Conservation (phyloP, 2,329 filamentous ascomycete genomes). For the Fusarium sp. region DNA sequence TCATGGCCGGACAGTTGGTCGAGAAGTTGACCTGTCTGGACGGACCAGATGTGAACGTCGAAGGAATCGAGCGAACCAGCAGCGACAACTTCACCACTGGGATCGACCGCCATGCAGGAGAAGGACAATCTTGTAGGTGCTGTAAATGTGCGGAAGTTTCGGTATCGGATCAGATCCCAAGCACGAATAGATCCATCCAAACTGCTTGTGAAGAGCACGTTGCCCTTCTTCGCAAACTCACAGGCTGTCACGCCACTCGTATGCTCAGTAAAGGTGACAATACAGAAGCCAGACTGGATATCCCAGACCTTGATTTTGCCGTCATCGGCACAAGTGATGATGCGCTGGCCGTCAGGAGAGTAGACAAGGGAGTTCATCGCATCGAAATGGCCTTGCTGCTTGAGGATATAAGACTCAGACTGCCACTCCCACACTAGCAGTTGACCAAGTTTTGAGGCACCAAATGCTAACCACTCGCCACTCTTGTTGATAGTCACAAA, state of each 20-base stretch:
- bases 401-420: conserved; percentile 97
- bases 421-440: conserved; percentile 99
- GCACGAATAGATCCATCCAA: conserved; percentile 93
- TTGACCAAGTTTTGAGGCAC: conserved; percentile 93
- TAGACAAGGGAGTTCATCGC: conserved; percentile 94
- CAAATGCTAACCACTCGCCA: conserved; percentile 97
- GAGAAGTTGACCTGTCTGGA: conserved; percentile 94
- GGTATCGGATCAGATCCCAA: conserved; percentile 95
- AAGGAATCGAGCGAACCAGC: conserved; percentile 96
- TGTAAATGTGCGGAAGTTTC: conserved; percentile 98
- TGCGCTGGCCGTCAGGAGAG: conserved; percentile 90
- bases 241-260: conserved; percentile 93
- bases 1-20: conserved; percentile 93
- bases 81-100: conserved; percentile 94
- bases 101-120: conserved; percentile 94
- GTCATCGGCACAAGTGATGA: conserved; percentile 94
- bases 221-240: conserved; percentile 94
- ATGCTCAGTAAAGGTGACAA: conserved; percentile 98
- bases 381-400: conserved; percentile 97
- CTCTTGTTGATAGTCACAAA: conserved; percentile 93
- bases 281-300: conserved; percentile 93
- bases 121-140: conserved; percentile 92
- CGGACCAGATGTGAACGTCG: conserved; percentile 98
- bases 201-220: conserved; percentile 94
- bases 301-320: conserved; percentile 99